These are phyloP conservation scores for Arthrobotrys iridis DNA, from an alignment of 2,329 filamentous ascomycete genomes.

Conservation along the genomic window DNA sequence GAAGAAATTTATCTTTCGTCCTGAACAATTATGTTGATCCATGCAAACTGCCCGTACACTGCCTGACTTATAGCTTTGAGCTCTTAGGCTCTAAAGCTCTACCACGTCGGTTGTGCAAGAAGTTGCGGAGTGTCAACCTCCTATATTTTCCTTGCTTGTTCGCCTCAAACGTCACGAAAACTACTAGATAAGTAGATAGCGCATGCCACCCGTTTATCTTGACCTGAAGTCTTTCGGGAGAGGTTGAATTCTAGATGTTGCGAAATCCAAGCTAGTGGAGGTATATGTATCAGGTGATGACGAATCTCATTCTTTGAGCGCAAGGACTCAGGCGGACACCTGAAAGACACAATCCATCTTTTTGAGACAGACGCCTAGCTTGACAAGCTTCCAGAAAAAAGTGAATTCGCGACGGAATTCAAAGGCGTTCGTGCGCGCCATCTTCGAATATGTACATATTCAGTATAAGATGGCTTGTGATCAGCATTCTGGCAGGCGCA, in stretches of 20 bases:
- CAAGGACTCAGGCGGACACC: background rate
- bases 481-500: constrained; percentile 28
- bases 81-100: background rate
- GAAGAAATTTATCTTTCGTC: no score
- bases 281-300: background rate
- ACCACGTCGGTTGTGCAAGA: background rate
- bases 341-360: background rate
- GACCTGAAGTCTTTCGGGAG: constrained; percentile 1
- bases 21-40: background rate
- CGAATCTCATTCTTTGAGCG: constrained; percentile 14
- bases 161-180: constrained; percentile 2
- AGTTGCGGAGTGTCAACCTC: background rate
- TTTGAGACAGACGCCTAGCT: constrained; percentile 13
- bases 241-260: constrained; percentile 1
- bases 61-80: constrained; percentile 7
- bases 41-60: background rate
- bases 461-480: constrained; percentile 10
- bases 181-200: constrained; percentile 15
- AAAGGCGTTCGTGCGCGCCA: background rate
- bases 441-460: constrained; percentile 3
- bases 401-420: constrained; percentile 24
- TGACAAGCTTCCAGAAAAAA: constrained; percentile 15
- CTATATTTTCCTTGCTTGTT: background rate
- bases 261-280: background rate
- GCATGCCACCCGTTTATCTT: background rate